phyloP scores from a whole-genome alignment of 2,329 filamentous ascomycete species.

The Parastagonospora avenae region DNA sequence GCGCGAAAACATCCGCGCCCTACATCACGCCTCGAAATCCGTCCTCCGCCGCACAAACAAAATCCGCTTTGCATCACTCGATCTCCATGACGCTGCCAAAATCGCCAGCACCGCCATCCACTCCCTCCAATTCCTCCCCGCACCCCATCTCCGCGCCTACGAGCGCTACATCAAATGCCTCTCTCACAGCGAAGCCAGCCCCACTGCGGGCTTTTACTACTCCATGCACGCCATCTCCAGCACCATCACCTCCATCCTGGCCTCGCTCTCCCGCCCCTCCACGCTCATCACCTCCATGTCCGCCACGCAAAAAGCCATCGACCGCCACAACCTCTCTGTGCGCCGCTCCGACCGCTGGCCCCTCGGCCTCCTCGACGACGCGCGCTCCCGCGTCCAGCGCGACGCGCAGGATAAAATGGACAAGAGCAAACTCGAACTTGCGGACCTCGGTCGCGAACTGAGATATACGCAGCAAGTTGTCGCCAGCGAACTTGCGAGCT shows the following conservation, averaged over 20 bases:
- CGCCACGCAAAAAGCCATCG: constrained; percentile 74
- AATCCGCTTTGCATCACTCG: constrained; percentile 67
- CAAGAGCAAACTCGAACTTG: constrained; percentile 71
- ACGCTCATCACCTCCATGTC: constrained; percentile 77
- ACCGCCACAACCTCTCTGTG: constrained; percentile 77
- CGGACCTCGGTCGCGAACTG: constrained; percentile 78
- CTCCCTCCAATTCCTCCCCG: constrained; percentile 70
- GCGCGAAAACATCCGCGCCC: constrained; percentile 82
- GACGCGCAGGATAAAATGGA: constrained; percentile 83
- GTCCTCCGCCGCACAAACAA: constrained; percentile 80
- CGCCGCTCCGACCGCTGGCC: constrained; percentile 79
- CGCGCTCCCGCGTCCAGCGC: constrained; percentile 77
- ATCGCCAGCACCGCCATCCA: constrained; percentile 59
- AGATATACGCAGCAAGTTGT: constrained; percentile 93
- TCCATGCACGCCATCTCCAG: constrained; percentile 79
- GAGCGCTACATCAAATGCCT: constrained; percentile 72
- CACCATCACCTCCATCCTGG: constrained; percentile 80
- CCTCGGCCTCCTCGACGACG: constrained; percentile 82
- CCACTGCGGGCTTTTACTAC: constrained; percentile 74
- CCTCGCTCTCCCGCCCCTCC: constrained; percentile 77
- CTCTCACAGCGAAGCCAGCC: constrained; percentile 71
- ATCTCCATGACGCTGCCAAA: constrained; percentile 70
- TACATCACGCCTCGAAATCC: constrained; percentile 82
- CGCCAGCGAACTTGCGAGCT: constrained; percentile 86
- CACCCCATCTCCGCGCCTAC: constrained; percentile 70